These are phyloP conservation scores for Penicillium manginii DNA, from an alignment of 495 filamentous ascomycete species.

Conservation along the genomic window DNA sequence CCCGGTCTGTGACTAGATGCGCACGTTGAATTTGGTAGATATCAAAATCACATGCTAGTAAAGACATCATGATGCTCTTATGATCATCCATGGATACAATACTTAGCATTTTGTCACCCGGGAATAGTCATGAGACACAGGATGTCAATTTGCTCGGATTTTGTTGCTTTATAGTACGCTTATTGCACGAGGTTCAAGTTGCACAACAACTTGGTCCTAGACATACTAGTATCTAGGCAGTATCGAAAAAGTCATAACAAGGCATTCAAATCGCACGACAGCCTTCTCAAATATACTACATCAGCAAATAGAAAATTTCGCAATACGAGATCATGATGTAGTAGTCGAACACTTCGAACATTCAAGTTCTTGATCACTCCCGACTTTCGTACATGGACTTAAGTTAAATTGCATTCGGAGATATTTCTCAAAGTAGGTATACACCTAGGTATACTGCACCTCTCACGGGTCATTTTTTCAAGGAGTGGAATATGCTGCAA, in stretches of 20 bases:
- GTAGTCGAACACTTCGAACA: neutral
- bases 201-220: too few species aligned
- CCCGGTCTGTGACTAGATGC: neutral
- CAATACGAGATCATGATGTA: neutral
- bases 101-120: neutral
- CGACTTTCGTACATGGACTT: neutral
- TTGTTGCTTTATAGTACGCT: neutral
- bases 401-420: neutral
- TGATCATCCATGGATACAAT: neutral
- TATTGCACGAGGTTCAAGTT: neutral
- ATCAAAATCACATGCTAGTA: neutral
- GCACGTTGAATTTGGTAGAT: neutral
- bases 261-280: neutral
- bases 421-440: neutral
- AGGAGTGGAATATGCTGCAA: neutral
- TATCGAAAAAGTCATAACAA: neutral
- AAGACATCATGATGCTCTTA: neutral
- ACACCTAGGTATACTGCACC: neutral
- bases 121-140: neutral
- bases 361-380: neutral
- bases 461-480: neutral
- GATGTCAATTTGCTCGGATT: neutral
- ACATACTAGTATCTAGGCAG: neutral
- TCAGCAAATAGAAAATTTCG: neutral
- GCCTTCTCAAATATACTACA: neutral